Conservation (phyloP, 106 monocot species). For the Phalaenopsis equestris region DNA sequence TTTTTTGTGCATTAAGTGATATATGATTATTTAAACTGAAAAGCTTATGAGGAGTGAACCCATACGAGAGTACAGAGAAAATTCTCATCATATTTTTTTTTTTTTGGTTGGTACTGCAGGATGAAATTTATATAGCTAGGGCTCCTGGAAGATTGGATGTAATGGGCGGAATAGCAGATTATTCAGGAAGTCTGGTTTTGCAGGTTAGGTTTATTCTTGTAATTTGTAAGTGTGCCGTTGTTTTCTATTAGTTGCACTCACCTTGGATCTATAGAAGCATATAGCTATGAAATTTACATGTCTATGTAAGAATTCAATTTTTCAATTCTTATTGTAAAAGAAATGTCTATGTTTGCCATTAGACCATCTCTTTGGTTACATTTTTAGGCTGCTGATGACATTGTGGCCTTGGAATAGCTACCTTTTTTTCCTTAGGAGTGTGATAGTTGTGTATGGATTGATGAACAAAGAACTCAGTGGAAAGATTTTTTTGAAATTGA, state of each 20-base stretch:
- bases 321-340: background rate
- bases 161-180: constrained; percentile 99
- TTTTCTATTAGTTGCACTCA: background rate
- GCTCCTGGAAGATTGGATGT: constrained; percentile 98
- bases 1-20: no score
- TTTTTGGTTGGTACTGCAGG: constrained; percentile 21
- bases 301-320: background rate
- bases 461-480: background rate
- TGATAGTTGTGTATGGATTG: background rate
- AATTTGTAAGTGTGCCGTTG: background rate
- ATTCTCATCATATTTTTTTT: background rate
- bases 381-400: background rate
- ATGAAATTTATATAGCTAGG: constrained; percentile 87
- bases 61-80: background rate
- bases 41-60: no score
- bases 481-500: background rate
- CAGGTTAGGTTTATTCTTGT: constrained; percentile 40
- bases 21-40: no score
- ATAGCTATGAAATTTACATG: no score
- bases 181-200: constrained; percentile 97
- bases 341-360: background rate
- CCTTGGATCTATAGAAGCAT: background rate
- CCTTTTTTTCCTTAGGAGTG: background rate
- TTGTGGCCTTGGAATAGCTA: background rate
- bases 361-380: background rate